Conservation (phyloP, 176 grass and related monocot genomes). For the Olyra latifolia region DNA sequence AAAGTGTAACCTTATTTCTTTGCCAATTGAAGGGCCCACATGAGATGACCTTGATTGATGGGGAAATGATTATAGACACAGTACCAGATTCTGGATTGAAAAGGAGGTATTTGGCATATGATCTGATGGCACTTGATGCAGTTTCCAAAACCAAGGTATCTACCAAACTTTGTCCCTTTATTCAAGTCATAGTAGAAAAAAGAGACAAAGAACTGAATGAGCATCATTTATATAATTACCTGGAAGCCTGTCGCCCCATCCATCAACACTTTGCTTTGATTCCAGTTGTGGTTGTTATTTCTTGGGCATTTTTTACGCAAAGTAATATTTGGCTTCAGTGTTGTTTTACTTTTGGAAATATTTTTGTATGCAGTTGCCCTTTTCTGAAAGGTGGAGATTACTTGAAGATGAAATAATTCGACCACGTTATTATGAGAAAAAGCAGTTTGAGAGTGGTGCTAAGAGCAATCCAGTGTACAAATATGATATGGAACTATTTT, state of each 20-base stretch:
- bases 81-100: constrained; percentile 86
- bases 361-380: constrained; percentile 69
- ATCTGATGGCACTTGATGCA: constrained; percentile 80
- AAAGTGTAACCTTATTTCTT: constrained; percentile 28
- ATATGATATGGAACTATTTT: constrained; percentile 99
- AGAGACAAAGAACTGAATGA: not conserved
- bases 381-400: constrained; percentile 95
- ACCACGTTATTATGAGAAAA: constrained; percentile 71
- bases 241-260: not conserved
- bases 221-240: not conserved
- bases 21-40: constrained; percentile 63
- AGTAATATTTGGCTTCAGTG: not conserved
- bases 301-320: not conserved
- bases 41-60: constrained; percentile 91
- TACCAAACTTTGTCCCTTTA: not conserved
- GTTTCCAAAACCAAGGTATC: constrained; percentile 67
- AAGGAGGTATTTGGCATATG: constrained; percentile 88
- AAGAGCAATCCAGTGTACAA: constrained; percentile 81
- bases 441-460: constrained; percentile 71
- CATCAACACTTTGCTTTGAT: constrained; percentile 15
- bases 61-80: constrained; percentile 98
- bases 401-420: constrained; percentile 93
- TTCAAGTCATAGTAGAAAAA: not conserved
- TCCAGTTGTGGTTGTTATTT: not conserved
- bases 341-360: constrained; percentile 23